Percentiles rank a stretch among this genome's conserved stretches.
phyloP scores from a whole-genome alignment of 1,284 basidiomycete genomes.

The Coriolopsis trogii region DNA sequence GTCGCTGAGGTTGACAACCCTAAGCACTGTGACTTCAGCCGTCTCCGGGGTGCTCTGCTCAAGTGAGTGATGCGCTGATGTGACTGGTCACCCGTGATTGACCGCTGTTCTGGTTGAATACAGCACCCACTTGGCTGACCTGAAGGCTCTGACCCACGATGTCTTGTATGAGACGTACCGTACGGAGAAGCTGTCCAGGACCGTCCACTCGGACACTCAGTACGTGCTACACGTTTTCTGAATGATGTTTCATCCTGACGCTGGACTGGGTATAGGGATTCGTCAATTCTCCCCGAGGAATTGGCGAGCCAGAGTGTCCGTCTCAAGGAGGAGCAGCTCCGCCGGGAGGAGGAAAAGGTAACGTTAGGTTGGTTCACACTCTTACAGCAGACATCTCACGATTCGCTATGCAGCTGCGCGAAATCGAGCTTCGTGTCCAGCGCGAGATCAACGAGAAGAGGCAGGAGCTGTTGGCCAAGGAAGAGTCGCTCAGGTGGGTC shows the following conservation, averaged over 20 bases:
- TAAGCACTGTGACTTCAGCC: constrained; percentile 96
- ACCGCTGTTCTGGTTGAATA: constrained; percentile 8
- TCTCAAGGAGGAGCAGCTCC: constrained; percentile 98
- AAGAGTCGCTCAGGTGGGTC: constrained; percentile 81
- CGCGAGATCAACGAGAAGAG: constrained; percentile 99
- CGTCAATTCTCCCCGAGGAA: constrained; percentile 93
- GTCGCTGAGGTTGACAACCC: constrained; percentile 99
- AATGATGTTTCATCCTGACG: no score
- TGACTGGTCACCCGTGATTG: background rate
- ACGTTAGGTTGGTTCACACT: no score
- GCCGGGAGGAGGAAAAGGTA: constrained; percentile 97
- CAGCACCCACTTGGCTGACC: constrained; percentile 92
- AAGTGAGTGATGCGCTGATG: constrained; percentile 52
- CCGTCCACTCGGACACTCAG: constrained; percentile 85
- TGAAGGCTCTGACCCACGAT: constrained; percentile 96
- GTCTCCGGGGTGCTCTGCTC: constrained; percentile 88
- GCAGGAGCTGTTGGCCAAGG: constrained; percentile 94
- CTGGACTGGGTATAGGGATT: constrained; percentile 58
- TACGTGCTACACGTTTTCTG: constrained; percentile 40
- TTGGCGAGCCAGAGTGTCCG: constrained; percentile 95
- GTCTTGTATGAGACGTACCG: constrained; percentile 95
- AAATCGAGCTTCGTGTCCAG: constrained; percentile 98
- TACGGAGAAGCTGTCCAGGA: constrained; percentile 96
- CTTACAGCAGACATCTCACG: no score
- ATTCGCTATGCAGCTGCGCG: constrained; percentile 69